Base-by-base conservation (phyloP, 495 filamentous ascomycete genomes). In the Glarea lozoyensis region DNA sequence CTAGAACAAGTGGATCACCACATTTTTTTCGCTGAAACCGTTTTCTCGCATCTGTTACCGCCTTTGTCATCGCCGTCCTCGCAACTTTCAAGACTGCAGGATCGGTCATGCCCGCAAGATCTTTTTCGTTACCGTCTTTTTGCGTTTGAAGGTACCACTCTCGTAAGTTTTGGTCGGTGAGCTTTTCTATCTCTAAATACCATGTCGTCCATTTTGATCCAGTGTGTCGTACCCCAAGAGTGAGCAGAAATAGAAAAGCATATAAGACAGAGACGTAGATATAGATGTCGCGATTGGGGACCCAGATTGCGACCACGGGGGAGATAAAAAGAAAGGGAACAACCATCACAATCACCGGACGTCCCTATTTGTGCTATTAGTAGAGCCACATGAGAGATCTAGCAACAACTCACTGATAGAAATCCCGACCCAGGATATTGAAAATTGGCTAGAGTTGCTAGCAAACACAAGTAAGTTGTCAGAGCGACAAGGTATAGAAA, bases 361-460 rank as follows among this genome's bases (percentile, higher is more conserved):
- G 21, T 4, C 45, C 41, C 42, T 41, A 24, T 2, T 10, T 23
- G 17, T 10, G 3, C 25, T 35, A n/a, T 30, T 10, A 38, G 13
- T 37, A 29, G 21, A 37, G 38, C 3, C 3, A 24, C 17, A 1
- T 10, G 6, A 32, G 16, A 21, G 7, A 13, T 35, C 9, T 19
- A 6, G 17, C 1, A 20, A 22, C 1, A 12, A 43, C 46, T 45
- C 16, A 67, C 61, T 34, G 72, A 72, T 38, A 68, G 60, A 51
- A 79, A 79, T 0, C 57, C 42, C 4, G 67, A 69, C 1, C 71
- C 71, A 2, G 73, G 73, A 35, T 72, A 66, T 47, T 75, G 76
- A 59, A 75, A 76, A 29, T 66, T 75, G 19, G 75, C 70, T 17
- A 78, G 64, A 3, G 68, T 66, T 32, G 60, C 65, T 37, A 73